These are phyloP conservation scores for Coelastrella sp. DNA, from an alignment of 139 green algal genomes.

Conservation along the genomic window DNA sequence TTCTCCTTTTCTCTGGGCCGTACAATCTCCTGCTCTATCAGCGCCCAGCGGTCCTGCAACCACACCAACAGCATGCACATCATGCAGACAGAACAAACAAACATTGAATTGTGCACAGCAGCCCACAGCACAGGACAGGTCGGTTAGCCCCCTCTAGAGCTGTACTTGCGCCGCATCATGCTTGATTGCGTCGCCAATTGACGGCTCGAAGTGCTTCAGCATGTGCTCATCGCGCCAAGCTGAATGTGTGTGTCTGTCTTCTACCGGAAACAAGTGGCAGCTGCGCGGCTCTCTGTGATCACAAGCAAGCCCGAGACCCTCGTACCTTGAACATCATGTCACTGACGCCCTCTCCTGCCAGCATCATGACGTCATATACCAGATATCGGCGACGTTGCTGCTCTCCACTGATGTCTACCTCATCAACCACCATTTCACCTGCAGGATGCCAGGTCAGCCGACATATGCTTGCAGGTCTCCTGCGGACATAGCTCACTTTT, in stretches of 20 bases:
- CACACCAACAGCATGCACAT: too few species aligned
- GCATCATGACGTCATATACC: slow-evolving; percentile 91
- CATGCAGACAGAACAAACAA: too few species aligned
- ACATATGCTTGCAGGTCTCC: too few species aligned
- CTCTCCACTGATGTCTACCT: slow-evolving; percentile 6
- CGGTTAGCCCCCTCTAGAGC: not conserved
- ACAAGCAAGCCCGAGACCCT: not conserved
- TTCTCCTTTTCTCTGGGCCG: not conserved
- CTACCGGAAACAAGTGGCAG: not conserved
- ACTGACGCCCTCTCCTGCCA: slow-evolving; percentile 69
- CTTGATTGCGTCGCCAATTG: not conserved
- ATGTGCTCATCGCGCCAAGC: too few species aligned
- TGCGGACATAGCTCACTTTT: too few species aligned
- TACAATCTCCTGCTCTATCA: not conserved
- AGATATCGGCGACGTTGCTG: slow-evolving; percentile 70
- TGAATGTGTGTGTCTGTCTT: not conserved
- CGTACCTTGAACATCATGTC: slow-evolving; percentile 73
- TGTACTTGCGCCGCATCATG: not conserved
- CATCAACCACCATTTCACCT: slow-evolving; percentile 54
- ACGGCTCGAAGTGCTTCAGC: too few species aligned
- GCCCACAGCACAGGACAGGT: not conserved
- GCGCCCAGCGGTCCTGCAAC: not conserved
- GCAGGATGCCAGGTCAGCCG: not conserved
- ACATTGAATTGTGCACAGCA: too few species aligned
- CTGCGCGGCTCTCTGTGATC: too few species aligned